Base-by-base conservation (phyloP, 164 flowering plant genomes). In the Platanus orientalis region DNA sequence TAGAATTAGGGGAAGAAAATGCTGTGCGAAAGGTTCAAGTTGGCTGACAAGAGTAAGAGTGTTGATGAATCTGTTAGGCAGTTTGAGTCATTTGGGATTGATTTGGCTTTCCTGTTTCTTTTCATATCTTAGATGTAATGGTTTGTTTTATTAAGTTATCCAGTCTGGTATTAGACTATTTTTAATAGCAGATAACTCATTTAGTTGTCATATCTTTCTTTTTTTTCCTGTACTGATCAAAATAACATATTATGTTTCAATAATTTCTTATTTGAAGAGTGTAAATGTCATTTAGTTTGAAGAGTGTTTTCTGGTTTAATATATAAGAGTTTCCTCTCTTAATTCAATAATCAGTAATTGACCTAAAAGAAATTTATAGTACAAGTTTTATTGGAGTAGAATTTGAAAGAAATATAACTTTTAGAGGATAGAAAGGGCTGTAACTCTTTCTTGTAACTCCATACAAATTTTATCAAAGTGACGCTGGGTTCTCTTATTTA, bases 1-100 rank as follows among this genome's bases (percentile, higher is more conserved):
- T 36, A 49, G 52, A 62, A 42, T 54, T 62, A 47, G 66, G 19
- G 24, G 65, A 36, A 19, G 56, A 21, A 21, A 26, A 58, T 30
- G 57, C 49, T 36, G 56, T 28, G 13, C 19, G 54, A 39, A 57
- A 27, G n/a, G 26, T 68, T 34, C 16, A 29, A 45, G 40, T n/a
- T 19, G 11, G 61, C 57, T 59, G 30, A 24, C 61, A 58, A 58
- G 30, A 39, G 49, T 24, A 42, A 27, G 20, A 39, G 21, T 29
- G 20, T 10, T 30, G 50, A 24, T 16, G 12, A 16, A 13, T 30
- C 57, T 53, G 47, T 51, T 52, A 45, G 49, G 13, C 39, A 7
- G 7, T 6, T 39, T 19, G 9, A 11, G 17, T 42, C 36, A 0
- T 4, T 28, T 26, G 10, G 29, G 44, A 54, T 23, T 14, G 13